A percentile compares a stretch with the other conserved stretches of the same genome.
Conservation (phyloP, 257 asterid genomes). For the Buddleja alternifolia region DNA sequence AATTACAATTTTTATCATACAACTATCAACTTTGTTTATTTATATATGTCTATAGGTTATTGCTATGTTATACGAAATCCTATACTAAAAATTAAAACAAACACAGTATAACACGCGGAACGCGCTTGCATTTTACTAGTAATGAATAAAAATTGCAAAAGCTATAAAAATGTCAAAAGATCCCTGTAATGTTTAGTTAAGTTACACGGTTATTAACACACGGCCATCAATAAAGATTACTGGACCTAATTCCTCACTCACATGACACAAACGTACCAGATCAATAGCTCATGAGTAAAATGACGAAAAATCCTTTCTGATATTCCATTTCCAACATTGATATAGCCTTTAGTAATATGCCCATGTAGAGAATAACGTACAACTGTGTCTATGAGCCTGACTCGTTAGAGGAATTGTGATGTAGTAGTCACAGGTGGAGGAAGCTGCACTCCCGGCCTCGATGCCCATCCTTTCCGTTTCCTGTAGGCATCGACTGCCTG, state of each 20-base stretch:
- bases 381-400: neutral
- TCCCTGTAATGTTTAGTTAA: too few species aligned
- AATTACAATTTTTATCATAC: too few species aligned
- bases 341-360: neutral
- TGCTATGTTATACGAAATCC: too few species aligned
- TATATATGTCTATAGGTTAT: too few species aligned
- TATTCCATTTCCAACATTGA: neutral
- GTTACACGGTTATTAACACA: too few species aligned
- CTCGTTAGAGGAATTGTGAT: constrained; percentile 32
- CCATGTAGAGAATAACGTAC: neutral
- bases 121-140: too few species aligned
- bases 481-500: constrained; percentile 88
- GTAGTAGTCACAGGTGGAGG: constrained; percentile 45
- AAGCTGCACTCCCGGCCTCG: constrained; percentile 84
- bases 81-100: too few species aligned
- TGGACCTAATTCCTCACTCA: neutral
- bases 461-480: constrained; percentile 81
- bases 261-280: neutral
- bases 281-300: neutral
- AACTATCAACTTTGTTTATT: too few species aligned
- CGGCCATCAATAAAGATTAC: neutral
- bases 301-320: neutral
- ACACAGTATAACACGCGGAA: too few species aligned
- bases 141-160: too few species aligned
- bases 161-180: too few species aligned